Percentiles rank a stretch among this genome's conserved stretches.
These are phyloP conservation scores for Neltuma alba DNA, from an alignment of 306 rosid genomes.

Conservation along the genomic window DNA sequence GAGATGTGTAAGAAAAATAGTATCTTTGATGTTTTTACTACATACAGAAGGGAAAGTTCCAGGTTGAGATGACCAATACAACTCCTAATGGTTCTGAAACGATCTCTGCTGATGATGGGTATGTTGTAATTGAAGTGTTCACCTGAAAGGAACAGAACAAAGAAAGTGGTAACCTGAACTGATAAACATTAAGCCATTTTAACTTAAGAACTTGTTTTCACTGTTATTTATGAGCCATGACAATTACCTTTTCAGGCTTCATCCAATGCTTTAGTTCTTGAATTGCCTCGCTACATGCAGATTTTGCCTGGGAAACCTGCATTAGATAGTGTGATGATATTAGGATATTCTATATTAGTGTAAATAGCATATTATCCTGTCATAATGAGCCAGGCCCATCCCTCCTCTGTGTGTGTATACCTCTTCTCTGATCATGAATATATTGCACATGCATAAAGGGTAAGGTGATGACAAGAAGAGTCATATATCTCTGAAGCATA, in stretches of 20 bases:
- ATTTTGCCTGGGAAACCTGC: conserved; percentile 64
- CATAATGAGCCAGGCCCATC: too few relatives aligned
- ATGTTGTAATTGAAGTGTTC: conserved; percentile 69
- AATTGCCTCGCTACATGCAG: conserved; percentile 66
- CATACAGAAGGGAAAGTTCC: conserved; percentile 90
- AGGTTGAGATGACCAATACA: conserved; percentile 86
- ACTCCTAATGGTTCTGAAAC: conserved; percentile 91
- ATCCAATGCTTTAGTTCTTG: conserved; percentile 71
- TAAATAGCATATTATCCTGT: too few relatives aligned
- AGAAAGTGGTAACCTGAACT: not conserved
- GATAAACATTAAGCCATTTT: not conserved
- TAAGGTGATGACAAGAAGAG: not conserved
- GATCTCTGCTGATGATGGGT: conserved; percentile 85
- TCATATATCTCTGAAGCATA: not conserved
- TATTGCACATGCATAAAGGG: not conserved
- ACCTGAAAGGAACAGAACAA: conserved; percentile 49
- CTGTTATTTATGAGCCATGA: conserved; percentile 11
- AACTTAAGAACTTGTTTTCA: not conserved
- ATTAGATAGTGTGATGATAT: too few relatives aligned
- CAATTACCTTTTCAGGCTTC: conserved; percentile 68
- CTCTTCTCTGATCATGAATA: too few relatives aligned
- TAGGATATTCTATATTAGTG: too few relatives aligned
- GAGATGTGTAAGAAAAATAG: conserved; percentile 17
- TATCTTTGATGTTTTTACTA: conserved; percentile 15
- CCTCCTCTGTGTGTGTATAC: too few relatives aligned